Conservation (phyloP, 2,329 filamentous ascomycete species). For the Cytospora leucostoma region DNA sequence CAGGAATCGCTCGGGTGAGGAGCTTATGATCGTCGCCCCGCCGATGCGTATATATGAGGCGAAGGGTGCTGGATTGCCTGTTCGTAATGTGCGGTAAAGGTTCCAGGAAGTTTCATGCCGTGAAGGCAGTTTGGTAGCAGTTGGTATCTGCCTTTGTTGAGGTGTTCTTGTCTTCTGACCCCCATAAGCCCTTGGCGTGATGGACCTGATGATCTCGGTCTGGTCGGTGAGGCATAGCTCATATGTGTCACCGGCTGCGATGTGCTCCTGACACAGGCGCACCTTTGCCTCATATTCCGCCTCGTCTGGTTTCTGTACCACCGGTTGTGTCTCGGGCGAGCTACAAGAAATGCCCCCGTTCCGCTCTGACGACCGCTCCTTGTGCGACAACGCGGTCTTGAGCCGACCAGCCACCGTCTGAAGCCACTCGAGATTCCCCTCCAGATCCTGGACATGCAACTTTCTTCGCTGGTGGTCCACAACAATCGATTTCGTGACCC, state of each 20-base stretch:
- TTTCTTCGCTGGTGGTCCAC: slow-evolving; percentile 68
- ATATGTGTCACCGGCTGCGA: slow-evolving; percentile 79
- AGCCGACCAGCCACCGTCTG: slow-evolving; percentile 39
- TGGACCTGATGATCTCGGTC: slow-evolving; percentile 56
- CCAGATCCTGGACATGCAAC: slow-evolving; percentile 67
- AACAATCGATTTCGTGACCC: slow-evolving; percentile 76
- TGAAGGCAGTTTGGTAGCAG: slow-evolving; percentile 16
- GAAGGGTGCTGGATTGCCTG: slow-evolving; percentile 79
- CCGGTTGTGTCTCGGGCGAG: slow-evolving; percentile 43
- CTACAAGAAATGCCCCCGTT: slow-evolving; percentile 36
- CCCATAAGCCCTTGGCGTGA: slow-evolving; percentile 29
- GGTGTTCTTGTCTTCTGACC: slow-evolving; percentile 29
- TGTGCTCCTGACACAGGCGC: slow-evolving; percentile 66
- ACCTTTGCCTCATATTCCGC: slow-evolving; percentile 66
- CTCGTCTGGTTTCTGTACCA: slow-evolving; percentile 20
- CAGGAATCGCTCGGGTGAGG: slow-evolving; percentile 88
- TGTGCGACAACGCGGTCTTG: slow-evolving; percentile 34
- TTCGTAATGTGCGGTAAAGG: slow-evolving; percentile 70
- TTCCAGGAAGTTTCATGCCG: slow-evolving; percentile 57
- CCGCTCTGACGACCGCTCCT: slow-evolving; percentile 23
- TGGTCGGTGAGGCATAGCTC: slow-evolving; percentile 82
- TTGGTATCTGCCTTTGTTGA: slow-evolving; percentile 24
- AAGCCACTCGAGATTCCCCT: slow-evolving; percentile 49
- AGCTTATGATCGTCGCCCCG: slow-evolving; percentile 71
- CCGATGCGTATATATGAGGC: slow-evolving; percentile 77